phyloP scores from a whole-genome alignment of 78 protist species.

The Pelomyxa schiedti region DNA sequence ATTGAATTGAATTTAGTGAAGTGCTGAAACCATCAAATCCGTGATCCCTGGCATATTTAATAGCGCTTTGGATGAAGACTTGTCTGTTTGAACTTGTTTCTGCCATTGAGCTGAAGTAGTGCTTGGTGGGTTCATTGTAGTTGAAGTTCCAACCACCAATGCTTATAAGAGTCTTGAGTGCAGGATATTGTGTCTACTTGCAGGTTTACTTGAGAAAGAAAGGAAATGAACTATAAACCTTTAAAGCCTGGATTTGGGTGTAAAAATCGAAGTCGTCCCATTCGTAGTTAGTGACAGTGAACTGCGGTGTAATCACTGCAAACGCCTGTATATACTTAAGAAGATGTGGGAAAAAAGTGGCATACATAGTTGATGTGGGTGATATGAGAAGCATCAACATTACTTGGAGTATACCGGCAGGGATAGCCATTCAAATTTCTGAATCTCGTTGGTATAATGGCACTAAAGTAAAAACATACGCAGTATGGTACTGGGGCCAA shows the following conservation, averaged over 20 bases:
- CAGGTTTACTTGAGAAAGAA: no score
- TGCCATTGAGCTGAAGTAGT: not conserved
- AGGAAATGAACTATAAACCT: no score
- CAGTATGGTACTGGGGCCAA: not conserved
- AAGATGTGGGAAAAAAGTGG: no score
- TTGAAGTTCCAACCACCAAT: constrained; percentile 8
- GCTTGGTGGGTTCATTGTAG: not conserved
- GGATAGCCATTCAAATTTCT: not conserved
- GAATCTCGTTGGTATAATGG: not conserved
- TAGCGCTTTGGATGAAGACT: not conserved
- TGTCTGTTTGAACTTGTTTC: not conserved
- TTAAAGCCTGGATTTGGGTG: not conserved
- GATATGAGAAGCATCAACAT: not conserved
- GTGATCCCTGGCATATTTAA: not conserved
- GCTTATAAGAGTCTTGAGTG: not conserved
- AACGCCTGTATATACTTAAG: no score
- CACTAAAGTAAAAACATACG: not conserved
- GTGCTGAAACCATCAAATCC: not conserved
- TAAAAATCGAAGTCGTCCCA: not conserved
- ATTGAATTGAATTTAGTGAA: no score
- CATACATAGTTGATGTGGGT: not conserved
- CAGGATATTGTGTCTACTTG: not conserved
- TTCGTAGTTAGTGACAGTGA: not conserved
- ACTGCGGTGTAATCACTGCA: not conserved
- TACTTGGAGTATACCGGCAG: not conserved